Evolutionary conservation across 2,329 filamentous ascomycete genomes (phyloP).

Genomic region (Mycosphaerelloides madeirae): DNA sequence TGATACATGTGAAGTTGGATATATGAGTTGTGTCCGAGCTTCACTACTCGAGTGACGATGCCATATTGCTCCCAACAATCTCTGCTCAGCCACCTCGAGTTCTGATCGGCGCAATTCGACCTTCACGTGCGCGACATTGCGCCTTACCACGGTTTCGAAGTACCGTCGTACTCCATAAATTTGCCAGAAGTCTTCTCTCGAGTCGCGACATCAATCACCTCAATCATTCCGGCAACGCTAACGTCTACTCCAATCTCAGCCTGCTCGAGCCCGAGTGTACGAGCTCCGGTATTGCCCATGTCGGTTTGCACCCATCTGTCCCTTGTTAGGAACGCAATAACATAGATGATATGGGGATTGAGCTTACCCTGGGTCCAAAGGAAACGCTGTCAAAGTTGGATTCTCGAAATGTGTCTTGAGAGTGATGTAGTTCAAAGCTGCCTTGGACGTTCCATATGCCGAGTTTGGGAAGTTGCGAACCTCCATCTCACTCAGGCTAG

Average conservation of each 20-base stretch:
- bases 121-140: too few relatives aligned
- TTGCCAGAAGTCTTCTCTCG: neutral
- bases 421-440: neutral
- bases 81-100: too few relatives aligned
- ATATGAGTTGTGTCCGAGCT: too few relatives aligned
- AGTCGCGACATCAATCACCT: neutral
- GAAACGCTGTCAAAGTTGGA: neutral
- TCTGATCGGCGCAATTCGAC: too few relatives aligned
- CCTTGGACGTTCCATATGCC: neutral
- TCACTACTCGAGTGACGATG: too few relatives aligned
- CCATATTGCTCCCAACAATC: too few relatives aligned
- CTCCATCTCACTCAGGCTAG: neutral
- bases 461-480: neutral
- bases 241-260: neutral
- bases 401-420: neutral
- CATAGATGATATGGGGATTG: neutral
- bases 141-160: too few relatives aligned
- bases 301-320: too few relatives aligned
- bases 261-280: too few relatives aligned
- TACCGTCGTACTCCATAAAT: neutral
- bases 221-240: neutral
- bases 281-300: too few relatives aligned
- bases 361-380: neutral
- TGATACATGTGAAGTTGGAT: too few relatives aligned
- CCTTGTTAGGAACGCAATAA: too few relatives aligned